phyloP scores from a whole-genome alignment of 129 eudicot genomes.

The Tagetes erecta region DNA sequence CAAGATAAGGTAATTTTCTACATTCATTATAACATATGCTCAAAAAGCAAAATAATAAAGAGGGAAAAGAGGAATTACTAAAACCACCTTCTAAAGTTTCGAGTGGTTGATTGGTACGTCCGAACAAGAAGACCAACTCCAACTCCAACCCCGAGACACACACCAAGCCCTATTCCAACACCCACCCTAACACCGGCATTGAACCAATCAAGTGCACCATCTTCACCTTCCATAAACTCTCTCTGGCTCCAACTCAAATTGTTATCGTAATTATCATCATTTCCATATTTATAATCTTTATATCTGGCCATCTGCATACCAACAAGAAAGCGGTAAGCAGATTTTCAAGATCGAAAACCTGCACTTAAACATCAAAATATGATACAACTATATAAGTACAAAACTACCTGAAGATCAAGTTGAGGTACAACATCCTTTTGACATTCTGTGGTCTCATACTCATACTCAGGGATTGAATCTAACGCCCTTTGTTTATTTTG shows the following conservation, averaged over 20 bases:
- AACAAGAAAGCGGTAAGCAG: not conserved
- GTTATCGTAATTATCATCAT: conserved; percentile 48
- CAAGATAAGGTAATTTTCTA: conserved; percentile 23
- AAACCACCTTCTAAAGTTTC: conserved; percentile 67
- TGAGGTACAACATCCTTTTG: conserved; percentile 38
- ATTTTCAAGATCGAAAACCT: not conserved
- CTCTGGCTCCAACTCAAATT: conserved; percentile 55
- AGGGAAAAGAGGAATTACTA: conserved; percentile 36
- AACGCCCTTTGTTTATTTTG: conserved; percentile 49
- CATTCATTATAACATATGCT: conserved; percentile 14
- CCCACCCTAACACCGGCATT: conserved; percentile 92
- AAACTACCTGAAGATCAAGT: conserved; percentile 61
- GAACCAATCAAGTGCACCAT: conserved; percentile 84
- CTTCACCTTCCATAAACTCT: conserved; percentile 81
- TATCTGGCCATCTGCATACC: conserved; percentile 54
- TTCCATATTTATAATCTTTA: conserved; percentile 46
- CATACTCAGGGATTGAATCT: conserved; percentile 72
- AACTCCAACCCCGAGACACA: conserved; percentile 77
- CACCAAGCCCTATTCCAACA: conserved; percentile 87
- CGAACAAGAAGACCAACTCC: conserved; percentile 87
- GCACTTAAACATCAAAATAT: conserved; percentile 1
- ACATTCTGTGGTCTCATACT: conserved; percentile 43
- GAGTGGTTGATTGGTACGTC: conserved; percentile 66
- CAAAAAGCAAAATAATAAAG: conserved; percentile 15
- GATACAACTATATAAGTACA: not conserved